phyloP scores from a whole-genome alignment of 2,329 filamentous ascomycete species.

The Aspergillus sp. region DNA sequence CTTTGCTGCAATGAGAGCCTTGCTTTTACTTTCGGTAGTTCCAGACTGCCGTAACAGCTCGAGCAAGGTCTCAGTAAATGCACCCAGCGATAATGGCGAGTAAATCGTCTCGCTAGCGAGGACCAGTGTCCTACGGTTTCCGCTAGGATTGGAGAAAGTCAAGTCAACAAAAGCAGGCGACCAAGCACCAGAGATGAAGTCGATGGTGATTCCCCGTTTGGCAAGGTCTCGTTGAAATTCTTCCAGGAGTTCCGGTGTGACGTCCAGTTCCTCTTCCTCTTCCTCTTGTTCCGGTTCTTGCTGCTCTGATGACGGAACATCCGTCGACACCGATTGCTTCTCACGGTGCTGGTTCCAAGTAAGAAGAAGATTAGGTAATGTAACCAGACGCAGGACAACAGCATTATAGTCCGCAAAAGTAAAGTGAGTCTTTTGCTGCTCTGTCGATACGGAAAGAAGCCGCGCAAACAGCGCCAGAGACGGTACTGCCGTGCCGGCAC shows the following conservation, averaged over 20 bases:
- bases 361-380: constrained; percentile 54
- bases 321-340: background rate
- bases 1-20: constrained; percentile 56
- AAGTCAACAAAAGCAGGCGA: constrained; percentile 42
- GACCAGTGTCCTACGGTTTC: constrained; percentile 40
- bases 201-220: constrained; percentile 41
- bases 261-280: constrained; percentile 39
- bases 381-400: constrained; percentile 54
- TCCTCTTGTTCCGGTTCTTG: constrained; percentile 8
- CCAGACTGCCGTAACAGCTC: constrained; percentile 41
- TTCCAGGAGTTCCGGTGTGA: constrained; percentile 42
- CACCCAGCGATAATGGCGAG: constrained; percentile 46
- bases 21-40: constrained; percentile 20
- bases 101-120: constrained; percentile 62
- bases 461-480: constrained; percentile 49
- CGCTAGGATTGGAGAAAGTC: constrained; percentile 18
- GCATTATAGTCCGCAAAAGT: constrained; percentile 58
- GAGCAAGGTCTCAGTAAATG: constrained; percentile 51
- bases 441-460: constrained; percentile 29
- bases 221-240: constrained; percentile 41
- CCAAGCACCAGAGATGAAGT: constrained; percentile 57
- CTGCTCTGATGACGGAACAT: constrained; percentile 1
- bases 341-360: constrained; percentile 38
- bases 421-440: constrained; percentile 39
- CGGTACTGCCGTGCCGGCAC: constrained; percentile 58